Evolutionary conservation across 2,329 filamentous ascomycete species (phyloP).

Genomic region (Aspergillus sp.): DNA sequence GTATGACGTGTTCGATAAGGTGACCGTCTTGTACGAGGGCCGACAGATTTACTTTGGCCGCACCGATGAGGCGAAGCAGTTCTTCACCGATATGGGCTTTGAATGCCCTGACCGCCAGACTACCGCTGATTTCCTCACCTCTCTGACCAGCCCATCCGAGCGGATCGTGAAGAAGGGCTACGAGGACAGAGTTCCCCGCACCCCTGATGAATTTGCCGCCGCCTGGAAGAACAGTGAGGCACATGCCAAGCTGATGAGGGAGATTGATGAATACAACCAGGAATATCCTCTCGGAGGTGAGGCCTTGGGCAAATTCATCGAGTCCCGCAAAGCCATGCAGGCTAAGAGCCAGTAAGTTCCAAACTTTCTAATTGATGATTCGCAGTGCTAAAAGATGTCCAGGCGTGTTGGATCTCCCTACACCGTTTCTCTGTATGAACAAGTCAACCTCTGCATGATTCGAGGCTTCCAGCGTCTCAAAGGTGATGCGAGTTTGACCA

Average conservation of each 20-base stretch:
- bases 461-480: slow-evolving; percentile 71
- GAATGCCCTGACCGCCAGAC: slow-evolving; percentile 67
- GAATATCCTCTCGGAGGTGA: slow-evolving; percentile 43
- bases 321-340: slow-evolving; percentile 43
- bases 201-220: slow-evolving; percentile 65
- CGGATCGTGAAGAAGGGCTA: slow-evolving; percentile 57
- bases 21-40: slow-evolving; percentile 70
- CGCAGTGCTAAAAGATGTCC: slow-evolving; percentile 3
- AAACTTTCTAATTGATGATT: background rate
- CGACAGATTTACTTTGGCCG: slow-evolving; percentile 74
- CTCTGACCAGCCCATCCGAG: slow-evolving; percentile 64
- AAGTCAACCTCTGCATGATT: slow-evolving; percentile 72
- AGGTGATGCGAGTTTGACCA: slow-evolving; percentile 69
- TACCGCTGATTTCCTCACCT: slow-evolving; percentile 69
- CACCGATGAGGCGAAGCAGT: slow-evolving; percentile 57
- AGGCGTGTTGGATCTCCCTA: slow-evolving; percentile 65
- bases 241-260: slow-evolving; percentile 38
- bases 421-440: slow-evolving; percentile 42
- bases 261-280: slow-evolving; percentile 45
- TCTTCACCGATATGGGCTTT: slow-evolving; percentile 70
- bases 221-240: slow-evolving; percentile 56
- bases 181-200: slow-evolving; percentile 63
- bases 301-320: slow-evolving; percentile 38
- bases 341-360: slow-evolving; percentile 36
- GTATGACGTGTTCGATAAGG: slow-evolving; percentile 67